These are phyloP conservation scores for Rubia balearica DNA, from an alignment of 305 asterid genomes.

Conservation along the genomic window DNA sequence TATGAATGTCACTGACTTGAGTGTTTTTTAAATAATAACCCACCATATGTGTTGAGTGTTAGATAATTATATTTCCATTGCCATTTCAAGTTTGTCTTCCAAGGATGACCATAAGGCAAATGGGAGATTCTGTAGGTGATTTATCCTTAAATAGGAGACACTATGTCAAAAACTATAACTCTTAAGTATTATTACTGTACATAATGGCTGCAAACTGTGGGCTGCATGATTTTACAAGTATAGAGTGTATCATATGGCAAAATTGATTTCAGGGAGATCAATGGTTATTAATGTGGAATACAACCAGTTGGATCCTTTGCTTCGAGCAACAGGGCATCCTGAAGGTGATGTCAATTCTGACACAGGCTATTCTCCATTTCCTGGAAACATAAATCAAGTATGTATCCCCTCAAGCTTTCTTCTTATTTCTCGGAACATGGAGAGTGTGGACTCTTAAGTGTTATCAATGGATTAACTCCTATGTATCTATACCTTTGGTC, in stretches of 20 bases:
- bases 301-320: slow-evolving; percentile 97
- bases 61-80: not conserved
- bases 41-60: not conserved
- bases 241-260: not conserved
- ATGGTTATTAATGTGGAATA: slow-evolving; percentile 99
- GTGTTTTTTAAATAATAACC: not conserved
- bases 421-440: not conserved
- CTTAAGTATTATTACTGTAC: not conserved
- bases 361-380: slow-evolving; percentile 93
- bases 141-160: not conserved
- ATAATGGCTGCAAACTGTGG: not conserved
- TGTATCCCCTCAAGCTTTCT: not conserved
- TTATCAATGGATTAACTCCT: slow-evolving; percentile 1
- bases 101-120: not conserved
- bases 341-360: slow-evolving; percentile 92
- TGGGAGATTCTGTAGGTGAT: not conserved
- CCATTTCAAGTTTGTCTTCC: not conserved
- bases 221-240: not conserved
- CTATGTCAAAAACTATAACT: not conserved
- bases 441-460: not conserved
- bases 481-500: not conserved
- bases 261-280: slow-evolving; percentile 58
- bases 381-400: slow-evolving; percentile 98
- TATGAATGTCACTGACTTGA: not conserved
- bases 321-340: slow-evolving; percentile 86